Conservation (phyloP, 768 basidiomycete species). For the Terana coerulea region DNA sequence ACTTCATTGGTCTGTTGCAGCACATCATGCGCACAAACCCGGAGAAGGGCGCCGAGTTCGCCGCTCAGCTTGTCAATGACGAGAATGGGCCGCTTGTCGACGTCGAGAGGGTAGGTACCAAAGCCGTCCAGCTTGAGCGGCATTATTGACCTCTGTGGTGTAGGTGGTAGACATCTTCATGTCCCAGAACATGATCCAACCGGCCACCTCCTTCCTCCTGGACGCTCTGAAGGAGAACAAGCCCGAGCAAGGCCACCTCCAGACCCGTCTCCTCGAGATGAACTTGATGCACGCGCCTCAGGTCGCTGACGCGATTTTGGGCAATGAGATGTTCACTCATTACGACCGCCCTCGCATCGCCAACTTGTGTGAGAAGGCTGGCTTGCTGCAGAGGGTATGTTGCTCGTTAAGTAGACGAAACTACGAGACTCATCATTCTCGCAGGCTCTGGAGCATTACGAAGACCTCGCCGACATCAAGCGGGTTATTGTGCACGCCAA, state of each 20-base stretch:
- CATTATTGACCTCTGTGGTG: background rate
- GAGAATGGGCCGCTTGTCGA: slow-evolving; percentile 91
- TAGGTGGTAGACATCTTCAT: slow-evolving; percentile 98
- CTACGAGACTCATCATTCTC: slow-evolving; percentile 11
- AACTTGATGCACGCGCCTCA: slow-evolving; percentile 97
- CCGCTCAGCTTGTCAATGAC: slow-evolving; percentile 90
- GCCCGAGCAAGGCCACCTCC: slow-evolving; percentile 92
- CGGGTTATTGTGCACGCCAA: slow-evolving; percentile 93
- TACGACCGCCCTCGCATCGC: slow-evolving; percentile 97
- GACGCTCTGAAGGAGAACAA: slow-evolving; percentile 99
- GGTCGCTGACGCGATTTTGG: slow-evolving; percentile 97
- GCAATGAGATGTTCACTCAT: slow-evolving; percentile 97
- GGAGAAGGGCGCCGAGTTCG: slow-evolving; percentile 98
- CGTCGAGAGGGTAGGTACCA: slow-evolving; percentile 69
- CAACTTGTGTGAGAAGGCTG: slow-evolving; percentile 98
- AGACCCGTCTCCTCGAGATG: slow-evolving; percentile 97
- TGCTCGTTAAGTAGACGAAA: background rate
- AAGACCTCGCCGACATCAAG: slow-evolving; percentile 98
- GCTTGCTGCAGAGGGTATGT: slow-evolving; percentile 84
- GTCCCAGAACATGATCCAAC: slow-evolving; percentile 99
- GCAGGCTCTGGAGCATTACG: slow-evolving; percentile 97
- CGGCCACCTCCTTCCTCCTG: slow-evolving; percentile 94
- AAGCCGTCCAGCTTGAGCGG: background rate
- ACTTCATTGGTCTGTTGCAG: slow-evolving; percentile 88
- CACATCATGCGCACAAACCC: slow-evolving; percentile 96